Evolutionary conservation across 2,329 filamentous ascomycete species (phyloP).

Genomic region (Capronia americana): DNA sequence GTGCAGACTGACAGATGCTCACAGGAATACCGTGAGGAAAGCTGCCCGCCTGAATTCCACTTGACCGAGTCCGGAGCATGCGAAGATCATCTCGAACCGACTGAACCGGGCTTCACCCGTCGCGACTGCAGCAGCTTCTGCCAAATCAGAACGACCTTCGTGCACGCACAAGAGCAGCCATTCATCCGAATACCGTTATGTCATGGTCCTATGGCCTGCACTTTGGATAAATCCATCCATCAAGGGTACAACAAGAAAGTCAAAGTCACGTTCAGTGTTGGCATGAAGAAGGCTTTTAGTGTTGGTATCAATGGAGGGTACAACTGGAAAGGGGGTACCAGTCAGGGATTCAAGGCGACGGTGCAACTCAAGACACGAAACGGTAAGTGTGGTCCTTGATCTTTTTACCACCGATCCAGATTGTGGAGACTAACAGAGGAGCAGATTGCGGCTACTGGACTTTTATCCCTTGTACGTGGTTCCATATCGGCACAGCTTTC

Average conservation of each 20-base stretch:
- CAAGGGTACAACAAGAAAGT: not conserved
- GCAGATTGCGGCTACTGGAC: conserved; percentile 26
- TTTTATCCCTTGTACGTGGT: conserved; percentile 17
- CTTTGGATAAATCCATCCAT: not conserved
- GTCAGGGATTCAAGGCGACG: conserved; percentile 18
- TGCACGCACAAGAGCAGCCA: conserved; percentile 19
- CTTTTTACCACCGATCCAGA: no score
- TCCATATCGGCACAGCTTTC: not conserved
- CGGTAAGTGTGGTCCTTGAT: not conserved
- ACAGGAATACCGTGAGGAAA: conserved; percentile 17
- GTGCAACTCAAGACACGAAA: conserved; percentile 11
- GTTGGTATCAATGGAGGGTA: conserved; percentile 16
- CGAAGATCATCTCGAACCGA: not conserved
- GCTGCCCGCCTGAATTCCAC: conserved; percentile 14
- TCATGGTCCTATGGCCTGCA: not conserved
- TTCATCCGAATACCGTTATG: not conserved
- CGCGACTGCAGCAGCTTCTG: conserved; percentile 22
- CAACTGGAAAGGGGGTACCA: conserved; percentile 18
- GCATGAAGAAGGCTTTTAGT: conserved; percentile 3
- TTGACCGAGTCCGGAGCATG: not conserved
- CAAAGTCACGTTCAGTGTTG: conserved; percentile 17
- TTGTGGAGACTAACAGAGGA: not conserved
- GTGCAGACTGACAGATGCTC: conserved; percentile 3
- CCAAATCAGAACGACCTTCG: conserved; percentile 20
- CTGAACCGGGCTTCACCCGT: not conserved